Conservation (phyloP, 2,329 filamentous ascomycete species). For the Penicillium frequentans region DNA sequence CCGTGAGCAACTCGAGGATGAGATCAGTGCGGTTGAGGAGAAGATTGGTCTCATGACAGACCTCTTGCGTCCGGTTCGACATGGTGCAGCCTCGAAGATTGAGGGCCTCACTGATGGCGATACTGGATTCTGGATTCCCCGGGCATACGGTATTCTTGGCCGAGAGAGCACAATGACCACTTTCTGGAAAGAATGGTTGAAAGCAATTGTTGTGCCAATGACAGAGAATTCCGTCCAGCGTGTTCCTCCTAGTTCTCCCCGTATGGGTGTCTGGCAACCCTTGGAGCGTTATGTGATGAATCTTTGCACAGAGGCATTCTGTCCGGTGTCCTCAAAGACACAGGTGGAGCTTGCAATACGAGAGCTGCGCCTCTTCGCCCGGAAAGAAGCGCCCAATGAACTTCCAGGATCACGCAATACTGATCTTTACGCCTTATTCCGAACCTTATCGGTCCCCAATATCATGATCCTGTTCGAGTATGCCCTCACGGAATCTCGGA, state of each 20-base stretch:
- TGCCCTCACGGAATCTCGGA: slow-evolving; percentile 86
- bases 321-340: slow-evolving; percentile 87
- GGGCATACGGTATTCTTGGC: slow-evolving; percentile 89
- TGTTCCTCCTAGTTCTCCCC: slow-evolving; percentile 84
- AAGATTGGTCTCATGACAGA: slow-evolving; percentile 98
- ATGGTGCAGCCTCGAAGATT: slow-evolving; percentile 94
- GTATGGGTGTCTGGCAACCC: slow-evolving; percentile 91
- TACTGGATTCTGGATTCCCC: slow-evolving; percentile 91
- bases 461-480: slow-evolving; percentile 92
- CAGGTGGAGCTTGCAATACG: slow-evolving; percentile 90
- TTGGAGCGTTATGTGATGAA: slow-evolving; percentile 96
- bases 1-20: slow-evolving; percentile 82
- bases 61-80: slow-evolving; percentile 84
- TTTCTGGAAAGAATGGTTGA: slow-evolving; percentile 99
- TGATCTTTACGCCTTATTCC: slow-evolving; percentile 90
- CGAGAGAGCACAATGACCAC: slow-evolving; percentile 77
- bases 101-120: slow-evolving; percentile 94
- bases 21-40: slow-evolving; percentile 94
- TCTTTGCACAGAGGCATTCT: slow-evolving; percentile 90
- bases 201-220: slow-evolving; percentile 93
- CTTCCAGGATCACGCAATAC: slow-evolving; percentile 86
- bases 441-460: slow-evolving; percentile 85
- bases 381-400: slow-evolving; percentile 91
- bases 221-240: slow-evolving; percentile 79
- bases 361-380: slow-evolving; percentile 86